phyloP scores from a whole-genome alignment of 2,329 filamentous ascomycete genomes.

The Cadophora malorum region DNA sequence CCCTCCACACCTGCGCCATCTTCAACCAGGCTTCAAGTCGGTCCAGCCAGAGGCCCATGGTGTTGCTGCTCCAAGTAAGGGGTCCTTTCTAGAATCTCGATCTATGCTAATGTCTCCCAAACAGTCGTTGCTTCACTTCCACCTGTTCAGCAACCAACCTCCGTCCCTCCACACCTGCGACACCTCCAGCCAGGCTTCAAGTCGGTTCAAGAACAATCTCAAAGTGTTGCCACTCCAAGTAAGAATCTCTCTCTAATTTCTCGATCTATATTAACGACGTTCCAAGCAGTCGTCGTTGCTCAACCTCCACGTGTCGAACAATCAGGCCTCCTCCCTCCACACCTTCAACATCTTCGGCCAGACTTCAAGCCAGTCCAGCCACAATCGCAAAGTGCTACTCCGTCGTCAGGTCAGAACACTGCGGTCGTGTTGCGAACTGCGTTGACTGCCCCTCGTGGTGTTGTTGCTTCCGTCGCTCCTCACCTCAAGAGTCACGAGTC shows the following conservation, averaged over 20 bases:
- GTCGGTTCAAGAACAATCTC: too few relatives aligned
- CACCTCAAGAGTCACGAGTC: background rate
- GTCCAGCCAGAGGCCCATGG: background rate
- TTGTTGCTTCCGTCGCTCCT: background rate
- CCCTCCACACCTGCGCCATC: background rate
- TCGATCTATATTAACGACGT: too few relatives aligned
- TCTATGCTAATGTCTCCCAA: too few relatives aligned
- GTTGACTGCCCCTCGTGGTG: background rate
- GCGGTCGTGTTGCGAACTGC: background rate
- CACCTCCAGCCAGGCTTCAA: too few relatives aligned
- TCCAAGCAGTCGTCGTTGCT: background rate
- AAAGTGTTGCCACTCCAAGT: too few relatives aligned
- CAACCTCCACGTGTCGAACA: background rate
- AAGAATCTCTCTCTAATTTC: too few relatives aligned
- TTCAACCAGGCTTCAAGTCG: too few relatives aligned
- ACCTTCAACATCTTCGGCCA: background rate
- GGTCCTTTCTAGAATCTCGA: too few relatives aligned
- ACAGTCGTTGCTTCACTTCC: too few relatives aligned
- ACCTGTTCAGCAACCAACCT: too few relatives aligned
- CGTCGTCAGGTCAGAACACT: background rate
- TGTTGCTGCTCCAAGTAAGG: too few relatives aligned
- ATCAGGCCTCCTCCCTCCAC: background rate
- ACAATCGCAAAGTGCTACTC: background rate
- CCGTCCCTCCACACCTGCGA: too few relatives aligned
- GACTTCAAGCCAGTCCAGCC: background rate